Evolutionary conservation across 768 basidiomycete genomes (phyloP), one percentile per base, ranked within the genome.

Genomic region (Tulasnella sp.): DNA sequence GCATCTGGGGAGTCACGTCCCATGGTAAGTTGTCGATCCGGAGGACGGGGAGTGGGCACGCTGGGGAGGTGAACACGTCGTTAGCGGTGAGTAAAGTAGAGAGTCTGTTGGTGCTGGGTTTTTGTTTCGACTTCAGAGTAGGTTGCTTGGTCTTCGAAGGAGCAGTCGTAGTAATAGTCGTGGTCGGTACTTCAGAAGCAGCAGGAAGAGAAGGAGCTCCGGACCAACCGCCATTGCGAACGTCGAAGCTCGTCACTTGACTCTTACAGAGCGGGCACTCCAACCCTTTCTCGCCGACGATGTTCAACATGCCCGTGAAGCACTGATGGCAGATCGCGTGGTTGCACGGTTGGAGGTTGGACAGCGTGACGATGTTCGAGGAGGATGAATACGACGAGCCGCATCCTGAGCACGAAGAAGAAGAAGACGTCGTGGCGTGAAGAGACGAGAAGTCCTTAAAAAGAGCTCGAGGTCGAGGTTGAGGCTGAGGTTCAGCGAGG

Each of bases 11-110:
- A 0, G 92, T 94, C 72, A 94, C 92, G 78, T 94, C 92, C 92
- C 92, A 94, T 66, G 92, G 92, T 69, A 94, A 91, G 76, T 94
- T 94, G 78, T 94, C 92, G 75, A 94, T 90, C 32, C 92, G 83
- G 59, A 94, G 83, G 14, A 94, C 91, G 36, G 88, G 83, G 32
- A 84, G 81, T 40, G n/a, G n/a, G n/a, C n/a, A n/a, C n/a, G n/a
- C n/a, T n/a, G n/a, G n/a, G n/a, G n/a, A n/a, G n/a, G n/a, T n/a
- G n/a, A n/a, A n/a, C n/a, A n/a, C n/a, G n/a, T n/a, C n/a, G n/a
- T n/a, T n/a, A n/a, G n/a, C n/a, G n/a, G n/a, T n/a, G n/a, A n/a
- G n/a, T n/a, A n/a, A n/a, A n/a, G n/a, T n/a, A n/a, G n/a, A n/a
- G n/a, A n/a, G n/a, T n/a, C n/a, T n/a, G n/a, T n/a, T n/a, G n/a